These are phyloP conservation scores for Steccherinum ochraceum DNA, from an alignment of 768 basidiomycete species.

Conservation along the genomic window DNA sequence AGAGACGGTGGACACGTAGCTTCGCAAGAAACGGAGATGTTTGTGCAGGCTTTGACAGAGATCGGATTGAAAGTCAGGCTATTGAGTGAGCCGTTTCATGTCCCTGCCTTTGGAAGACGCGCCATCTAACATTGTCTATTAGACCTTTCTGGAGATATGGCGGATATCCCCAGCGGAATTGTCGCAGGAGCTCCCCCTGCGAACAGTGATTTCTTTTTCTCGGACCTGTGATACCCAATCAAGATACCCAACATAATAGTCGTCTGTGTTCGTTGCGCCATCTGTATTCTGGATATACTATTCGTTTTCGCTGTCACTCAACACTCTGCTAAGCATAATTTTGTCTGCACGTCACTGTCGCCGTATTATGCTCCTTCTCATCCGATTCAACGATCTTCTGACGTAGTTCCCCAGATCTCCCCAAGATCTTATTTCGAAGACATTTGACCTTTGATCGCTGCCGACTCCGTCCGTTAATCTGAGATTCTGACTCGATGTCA, in stretches of 20 bases:
- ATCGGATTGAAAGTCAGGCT: constrained; percentile 90
- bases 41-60: constrained; percentile 82
- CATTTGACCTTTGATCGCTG: too few species aligned
- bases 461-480: too few species aligned
- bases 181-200: constrained; percentile 72
- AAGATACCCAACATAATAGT: constrained; percentile 4
- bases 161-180: constrained; percentile 81
- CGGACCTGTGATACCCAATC: constrained; percentile 38
- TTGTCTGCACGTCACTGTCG: too few species aligned
- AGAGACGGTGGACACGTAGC: constrained; percentile 77
- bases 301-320: too few species aligned
- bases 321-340: too few species aligned
- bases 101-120: not conserved
- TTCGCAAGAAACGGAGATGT: constrained; percentile 80
- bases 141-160: constrained; percentile 87
- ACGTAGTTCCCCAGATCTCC: too few species aligned
- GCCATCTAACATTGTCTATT: not conserved
- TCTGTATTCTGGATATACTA: not conserved
- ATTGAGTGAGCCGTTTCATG: constrained; percentile 46
- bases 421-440: too few species aligned
- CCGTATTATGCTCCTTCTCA: too few species aligned
- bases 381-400: too few species aligned
- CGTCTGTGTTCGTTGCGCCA: not conserved
- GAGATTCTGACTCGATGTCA: too few species aligned
- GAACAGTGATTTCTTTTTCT: constrained; percentile 83